phyloP scores from a whole-genome alignment of 371 early-diverging fungal species.

The Neoconidiobolus thromboides region DNA sequence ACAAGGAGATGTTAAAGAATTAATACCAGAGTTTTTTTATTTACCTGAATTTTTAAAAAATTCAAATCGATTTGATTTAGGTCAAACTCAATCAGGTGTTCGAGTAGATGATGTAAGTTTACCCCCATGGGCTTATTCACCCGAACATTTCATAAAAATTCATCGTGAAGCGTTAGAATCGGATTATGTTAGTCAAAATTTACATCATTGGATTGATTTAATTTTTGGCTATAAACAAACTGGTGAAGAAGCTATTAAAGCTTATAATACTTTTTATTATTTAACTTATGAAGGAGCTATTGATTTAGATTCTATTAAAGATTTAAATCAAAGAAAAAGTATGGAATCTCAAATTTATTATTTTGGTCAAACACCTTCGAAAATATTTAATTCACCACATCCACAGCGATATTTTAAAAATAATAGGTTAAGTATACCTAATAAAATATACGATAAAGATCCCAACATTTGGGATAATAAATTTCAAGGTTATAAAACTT shows the following conservation, averaged over 20 bases:
- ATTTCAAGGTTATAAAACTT: slow-evolving; percentile 2
- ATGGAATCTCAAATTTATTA: slow-evolving; percentile 49
- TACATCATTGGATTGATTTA: slow-evolving; percentile 71
- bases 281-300: slow-evolving; percentile 49
- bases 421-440: neutral
- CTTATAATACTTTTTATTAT: slow-evolving; percentile 43
- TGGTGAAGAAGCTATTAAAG: slow-evolving; percentile 52
- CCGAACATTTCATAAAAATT: slow-evolving; percentile 43
- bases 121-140: slow-evolving; percentile 43
- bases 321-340: slow-evolving; percentile 39
- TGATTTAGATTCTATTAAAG: slow-evolving; percentile 34
- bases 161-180: slow-evolving; percentile 56
- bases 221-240: slow-evolving; percentile 61
- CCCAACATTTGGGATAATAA: neutral
- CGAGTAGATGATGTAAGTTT: slow-evolving; percentile 25
- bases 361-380: slow-evolving; percentile 53
- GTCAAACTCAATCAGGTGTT: slow-evolving; percentile 17
- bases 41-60: slow-evolving; percentile 48
- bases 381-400: slow-evolving; percentile 31
- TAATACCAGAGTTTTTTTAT: slow-evolving; percentile 60
- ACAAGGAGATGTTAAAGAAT: slow-evolving; percentile 46
- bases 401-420: slow-evolving; percentile 10
- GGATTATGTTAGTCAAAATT: slow-evolving; percentile 47
- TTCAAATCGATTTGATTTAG: slow-evolving; percentile 34
- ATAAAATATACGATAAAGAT: neutral